These are phyloP conservation scores for Rhodotorula sphaerocarpa DNA, from an alignment of 768 basidiomycete genomes.

Conservation along the genomic window DNA sequence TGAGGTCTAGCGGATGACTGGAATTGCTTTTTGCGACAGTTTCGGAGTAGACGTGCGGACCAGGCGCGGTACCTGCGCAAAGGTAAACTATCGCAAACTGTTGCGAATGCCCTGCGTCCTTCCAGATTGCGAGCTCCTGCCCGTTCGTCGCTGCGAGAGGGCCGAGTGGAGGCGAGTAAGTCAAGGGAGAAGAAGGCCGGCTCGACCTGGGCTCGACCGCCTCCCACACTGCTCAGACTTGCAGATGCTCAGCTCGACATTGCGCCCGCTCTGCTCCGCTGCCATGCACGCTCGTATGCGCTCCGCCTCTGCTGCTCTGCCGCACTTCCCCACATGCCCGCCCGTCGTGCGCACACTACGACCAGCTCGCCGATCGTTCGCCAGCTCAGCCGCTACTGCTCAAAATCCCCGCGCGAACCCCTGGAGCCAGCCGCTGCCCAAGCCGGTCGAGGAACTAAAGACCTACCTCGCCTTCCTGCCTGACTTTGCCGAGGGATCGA, in stretches of 20 bases:
- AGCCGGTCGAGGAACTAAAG: conserved; percentile 10
- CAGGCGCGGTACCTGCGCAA: no score
- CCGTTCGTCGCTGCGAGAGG: no score
- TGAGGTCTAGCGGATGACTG: neutral
- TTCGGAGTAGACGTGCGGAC: no score
- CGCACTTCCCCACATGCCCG: neutral
- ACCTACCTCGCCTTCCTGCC: conserved; percentile 17
- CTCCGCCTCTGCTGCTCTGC: neutral
- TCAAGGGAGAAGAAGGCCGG: neutral
- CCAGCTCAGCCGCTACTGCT: conserved; percentile 1
- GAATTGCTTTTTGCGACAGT: no score
- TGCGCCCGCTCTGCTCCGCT: no score
- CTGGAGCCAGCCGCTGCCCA: conserved; percentile 16
- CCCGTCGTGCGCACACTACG: no score
- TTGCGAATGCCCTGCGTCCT: no score
- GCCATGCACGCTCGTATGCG: neutral
- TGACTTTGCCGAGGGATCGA: conserved; percentile 14
- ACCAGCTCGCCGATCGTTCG: conserved; percentile 4
- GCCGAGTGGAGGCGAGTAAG: no score
- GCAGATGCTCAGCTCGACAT: neutral
- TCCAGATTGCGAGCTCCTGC: no score
- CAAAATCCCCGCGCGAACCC: neutral
- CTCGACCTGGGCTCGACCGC: neutral
- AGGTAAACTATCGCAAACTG: no score
- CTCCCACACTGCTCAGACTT: neutral